Percentiles rank a stretch among this genome's conserved stretches.
These are phyloP conservation scores for Kluyveromyces dobzhanskii DNA, from an alignment of 805 yeast species.

Conservation along the genomic window DNA sequence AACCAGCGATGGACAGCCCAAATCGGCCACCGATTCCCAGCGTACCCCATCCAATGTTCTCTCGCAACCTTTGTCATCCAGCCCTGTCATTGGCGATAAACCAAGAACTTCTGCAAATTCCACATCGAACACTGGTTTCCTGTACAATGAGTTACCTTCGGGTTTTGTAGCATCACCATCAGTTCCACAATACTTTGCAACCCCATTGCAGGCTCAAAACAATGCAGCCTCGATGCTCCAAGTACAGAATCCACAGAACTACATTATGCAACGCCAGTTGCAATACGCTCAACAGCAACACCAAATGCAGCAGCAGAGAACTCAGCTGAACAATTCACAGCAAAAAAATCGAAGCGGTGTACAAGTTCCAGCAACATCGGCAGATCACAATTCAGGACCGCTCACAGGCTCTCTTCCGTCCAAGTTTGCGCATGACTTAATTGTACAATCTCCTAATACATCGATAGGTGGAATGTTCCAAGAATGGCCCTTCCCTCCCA, in stretches of 20 bases:
- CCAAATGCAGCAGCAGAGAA: slow-evolving; percentile 12
- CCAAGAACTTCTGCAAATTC: slow-evolving; percentile 4
- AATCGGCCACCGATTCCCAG: neutral
- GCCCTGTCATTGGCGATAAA: slow-evolving; percentile 3
- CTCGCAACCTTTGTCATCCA: slow-evolving; percentile 2
- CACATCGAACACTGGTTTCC: slow-evolving; percentile 1
- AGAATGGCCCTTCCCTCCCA: slow-evolving; percentile 21
- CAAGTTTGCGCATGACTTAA: slow-evolving; percentile 28
- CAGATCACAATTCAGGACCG: slow-evolving; percentile 13
- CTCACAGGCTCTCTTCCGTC: slow-evolving; percentile 24
- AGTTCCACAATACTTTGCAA: slow-evolving; percentile 27
- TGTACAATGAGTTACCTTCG: slow-evolving; percentile 20
- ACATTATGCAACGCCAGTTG: slow-evolving; percentile 15
- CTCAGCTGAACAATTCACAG: slow-evolving; percentile 14
- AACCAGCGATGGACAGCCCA: slow-evolving; percentile 15
- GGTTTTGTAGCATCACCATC: slow-evolving; percentile 25
- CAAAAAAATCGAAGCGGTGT: slow-evolving; percentile 6
- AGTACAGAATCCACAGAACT: slow-evolving; percentile 12
- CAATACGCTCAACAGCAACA: slow-evolving; percentile 18
- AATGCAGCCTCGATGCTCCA: slow-evolving; percentile 19
- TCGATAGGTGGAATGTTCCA: slow-evolving; percentile 25
- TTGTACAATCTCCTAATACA: slow-evolving; percentile 26
- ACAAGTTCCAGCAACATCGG: neutral
- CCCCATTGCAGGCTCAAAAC: slow-evolving; percentile 26
- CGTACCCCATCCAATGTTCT: slow-evolving; percentile 2